phyloP scores from a whole-genome alignment of 257 asterid genomes.

The Forsythia suspensa region DNA sequence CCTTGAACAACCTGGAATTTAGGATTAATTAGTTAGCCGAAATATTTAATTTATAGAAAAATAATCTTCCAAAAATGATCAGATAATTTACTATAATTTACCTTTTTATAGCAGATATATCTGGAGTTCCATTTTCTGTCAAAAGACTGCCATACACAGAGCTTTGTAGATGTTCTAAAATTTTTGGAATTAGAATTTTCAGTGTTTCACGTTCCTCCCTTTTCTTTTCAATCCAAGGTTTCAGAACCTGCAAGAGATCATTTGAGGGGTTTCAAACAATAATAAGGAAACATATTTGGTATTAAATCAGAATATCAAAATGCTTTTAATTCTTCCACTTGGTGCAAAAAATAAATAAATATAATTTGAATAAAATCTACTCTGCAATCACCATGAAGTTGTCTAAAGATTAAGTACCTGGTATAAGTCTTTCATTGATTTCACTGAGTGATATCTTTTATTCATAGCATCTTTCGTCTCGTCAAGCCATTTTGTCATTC shows the following conservation, averaged over 20 bases:
- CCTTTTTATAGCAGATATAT: slow-evolving; percentile 28
- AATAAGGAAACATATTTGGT: too few species aligned
- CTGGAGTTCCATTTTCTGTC: slow-evolving; percentile 45
- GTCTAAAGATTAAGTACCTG: slow-evolving; percentile 16
- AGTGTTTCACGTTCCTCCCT: slow-evolving; percentile 42
- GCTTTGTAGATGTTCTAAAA: slow-evolving; percentile 36
- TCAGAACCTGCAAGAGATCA: slow-evolving; percentile 28
- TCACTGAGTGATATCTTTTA: slow-evolving; percentile 20
- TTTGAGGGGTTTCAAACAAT: background rate
- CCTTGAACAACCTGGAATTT: slow-evolving; percentile 43
- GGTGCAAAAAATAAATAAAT: background rate
- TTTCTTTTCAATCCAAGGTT: slow-evolving; percentile 44
- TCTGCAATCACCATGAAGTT: too few species aligned
- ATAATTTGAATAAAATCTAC: too few species aligned
- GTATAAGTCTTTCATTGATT: slow-evolving; percentile 17
- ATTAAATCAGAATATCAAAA: background rate
- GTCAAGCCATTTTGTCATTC: slow-evolving; percentile 38
- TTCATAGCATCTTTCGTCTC: slow-evolving; percentile 26
- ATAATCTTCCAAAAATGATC: background rate
- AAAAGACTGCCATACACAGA: slow-evolving; percentile 40
- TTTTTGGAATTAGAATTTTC: slow-evolving; percentile 44
- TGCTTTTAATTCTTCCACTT: background rate
- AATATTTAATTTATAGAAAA: background rate
- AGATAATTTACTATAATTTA: background rate
- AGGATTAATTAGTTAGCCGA: background rate